Evolutionary conservation across 139 green algal species (phyloP).

Genomic region (Deuterostichococcus epilithicus): DNA sequence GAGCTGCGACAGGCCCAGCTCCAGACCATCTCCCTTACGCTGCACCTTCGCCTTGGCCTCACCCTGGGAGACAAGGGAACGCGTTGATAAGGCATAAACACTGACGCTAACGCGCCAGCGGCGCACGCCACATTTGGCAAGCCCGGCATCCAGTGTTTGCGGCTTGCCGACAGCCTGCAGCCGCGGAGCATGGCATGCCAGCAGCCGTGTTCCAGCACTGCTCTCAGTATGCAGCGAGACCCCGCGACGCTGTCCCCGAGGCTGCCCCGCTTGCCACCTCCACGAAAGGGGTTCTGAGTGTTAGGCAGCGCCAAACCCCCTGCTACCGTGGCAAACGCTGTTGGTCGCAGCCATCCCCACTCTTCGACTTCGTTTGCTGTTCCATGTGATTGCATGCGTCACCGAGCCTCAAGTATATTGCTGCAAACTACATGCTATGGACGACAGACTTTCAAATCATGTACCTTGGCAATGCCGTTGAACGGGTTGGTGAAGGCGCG

Average conservation of each 20-base stretch:
- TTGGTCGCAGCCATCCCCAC: not conserved
- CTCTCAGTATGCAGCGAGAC: no score
- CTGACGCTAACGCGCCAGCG: not conserved
- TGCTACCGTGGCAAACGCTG: no score
- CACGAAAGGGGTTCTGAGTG: no score
- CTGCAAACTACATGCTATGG: not conserved
- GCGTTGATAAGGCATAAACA: not conserved
- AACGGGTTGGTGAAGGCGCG: not conserved
- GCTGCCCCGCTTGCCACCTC: no score
- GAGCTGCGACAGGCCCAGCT: constrained; percentile 6
- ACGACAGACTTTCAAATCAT: not conserved
- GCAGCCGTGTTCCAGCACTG: no score
- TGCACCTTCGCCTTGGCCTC: constrained; percentile 2
- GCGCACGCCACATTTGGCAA: not conserved
- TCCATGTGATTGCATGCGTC: not conserved
- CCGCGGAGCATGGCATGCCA: no score
- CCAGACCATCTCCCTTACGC: constrained; percentile 2
- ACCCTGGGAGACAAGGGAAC: not conserved
- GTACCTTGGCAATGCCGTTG: constrained; percentile 5
- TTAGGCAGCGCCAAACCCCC: no score
- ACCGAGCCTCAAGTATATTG: not conserved
- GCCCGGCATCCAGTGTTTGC: not conserved
- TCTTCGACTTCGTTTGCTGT: no score
- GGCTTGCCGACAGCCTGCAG: not conserved
- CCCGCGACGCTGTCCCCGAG: no score